phyloP scores from a whole-genome alignment of 257 asterid genomes.

The Solanum lignicaule region DNA sequence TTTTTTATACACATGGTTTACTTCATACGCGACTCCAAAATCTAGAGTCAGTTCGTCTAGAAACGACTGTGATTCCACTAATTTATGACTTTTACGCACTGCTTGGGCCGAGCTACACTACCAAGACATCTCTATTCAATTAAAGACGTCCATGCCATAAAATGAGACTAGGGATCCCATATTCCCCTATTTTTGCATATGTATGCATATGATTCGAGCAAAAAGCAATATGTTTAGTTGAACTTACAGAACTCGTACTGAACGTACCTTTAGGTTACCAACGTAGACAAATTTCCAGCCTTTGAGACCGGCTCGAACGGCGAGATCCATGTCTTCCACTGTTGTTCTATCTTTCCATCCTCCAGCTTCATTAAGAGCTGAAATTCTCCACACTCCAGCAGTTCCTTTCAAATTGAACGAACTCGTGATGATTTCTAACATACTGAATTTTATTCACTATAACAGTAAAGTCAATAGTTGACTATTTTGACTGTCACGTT shows the following conservation, averaged over 20 bases:
- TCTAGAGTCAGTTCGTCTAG: too few relatives aligned
- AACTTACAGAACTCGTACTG: background rate
- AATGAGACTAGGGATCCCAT: background rate
- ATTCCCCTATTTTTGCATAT: background rate
- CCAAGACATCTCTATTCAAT: background rate
- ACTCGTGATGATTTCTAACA: background rate
- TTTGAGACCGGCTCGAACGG: conserved; percentile 50
- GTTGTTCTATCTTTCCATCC: conserved; percentile 66
- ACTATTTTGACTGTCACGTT: background rate
- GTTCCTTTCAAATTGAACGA: conserved; percentile 21
- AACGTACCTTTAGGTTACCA: conserved; percentile 26
- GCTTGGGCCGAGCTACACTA: background rate
- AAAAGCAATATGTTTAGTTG: background rate
- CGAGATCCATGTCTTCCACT: conserved; percentile 65
- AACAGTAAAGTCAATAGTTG: background rate
- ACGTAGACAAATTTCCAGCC: conserved; percentile 59
- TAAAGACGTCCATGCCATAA: background rate
- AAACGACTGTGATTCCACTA: background rate
- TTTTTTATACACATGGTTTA: background rate
- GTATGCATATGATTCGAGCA: background rate
- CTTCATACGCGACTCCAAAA: background rate
- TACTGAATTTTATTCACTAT: background rate
- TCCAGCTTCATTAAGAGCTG: conserved; percentile 52
- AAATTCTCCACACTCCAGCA: conserved; percentile 57
- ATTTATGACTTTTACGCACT: too few relatives aligned